phyloP scores from a whole-genome alignment of 2,329 filamentous ascomycete species.

The Hypoxylon sp. region DNA sequence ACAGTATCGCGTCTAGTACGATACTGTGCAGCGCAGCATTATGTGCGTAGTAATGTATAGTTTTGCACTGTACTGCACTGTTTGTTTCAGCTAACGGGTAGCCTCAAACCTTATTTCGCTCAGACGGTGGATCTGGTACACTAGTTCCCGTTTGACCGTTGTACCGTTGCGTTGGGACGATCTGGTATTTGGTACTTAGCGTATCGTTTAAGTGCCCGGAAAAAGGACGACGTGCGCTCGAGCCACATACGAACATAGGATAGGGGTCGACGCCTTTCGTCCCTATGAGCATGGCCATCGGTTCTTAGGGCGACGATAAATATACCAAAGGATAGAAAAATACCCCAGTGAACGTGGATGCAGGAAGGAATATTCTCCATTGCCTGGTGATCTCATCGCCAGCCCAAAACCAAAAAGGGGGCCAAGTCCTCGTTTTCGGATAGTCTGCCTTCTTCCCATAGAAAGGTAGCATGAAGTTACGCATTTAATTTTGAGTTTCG shows the following conservation, averaged over 20 bases:
- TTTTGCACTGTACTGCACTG: too few species aligned
- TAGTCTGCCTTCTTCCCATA: not conserved
- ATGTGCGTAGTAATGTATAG: too few species aligned
- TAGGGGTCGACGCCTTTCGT: not conserved
- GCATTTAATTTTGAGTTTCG: not conserved
- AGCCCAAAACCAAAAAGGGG: not conserved
- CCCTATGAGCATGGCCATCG: not conserved
- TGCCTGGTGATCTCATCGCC: not conserved
- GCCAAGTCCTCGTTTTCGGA: not conserved
- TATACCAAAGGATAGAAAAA: not conserved
- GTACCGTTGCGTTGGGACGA: not conserved
- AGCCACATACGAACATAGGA: not conserved
- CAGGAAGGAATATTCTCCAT: not conserved
- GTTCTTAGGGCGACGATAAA: not conserved
- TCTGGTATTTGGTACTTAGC: not conserved
- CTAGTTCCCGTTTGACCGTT: too few species aligned
- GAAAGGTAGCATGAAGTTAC: not conserved
- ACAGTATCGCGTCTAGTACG: too few species aligned
- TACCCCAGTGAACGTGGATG: not conserved
- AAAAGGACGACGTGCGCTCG: not conserved
- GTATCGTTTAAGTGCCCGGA: not conserved
- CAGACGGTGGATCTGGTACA: not conserved
- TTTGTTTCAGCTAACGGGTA: not conserved
- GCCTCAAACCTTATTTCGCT: not conserved
- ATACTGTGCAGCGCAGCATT: too few species aligned